Evolutionary conservation across 129 eudicot genomes (phyloP).

Genomic region (Scalesia atractyloides): DNA sequence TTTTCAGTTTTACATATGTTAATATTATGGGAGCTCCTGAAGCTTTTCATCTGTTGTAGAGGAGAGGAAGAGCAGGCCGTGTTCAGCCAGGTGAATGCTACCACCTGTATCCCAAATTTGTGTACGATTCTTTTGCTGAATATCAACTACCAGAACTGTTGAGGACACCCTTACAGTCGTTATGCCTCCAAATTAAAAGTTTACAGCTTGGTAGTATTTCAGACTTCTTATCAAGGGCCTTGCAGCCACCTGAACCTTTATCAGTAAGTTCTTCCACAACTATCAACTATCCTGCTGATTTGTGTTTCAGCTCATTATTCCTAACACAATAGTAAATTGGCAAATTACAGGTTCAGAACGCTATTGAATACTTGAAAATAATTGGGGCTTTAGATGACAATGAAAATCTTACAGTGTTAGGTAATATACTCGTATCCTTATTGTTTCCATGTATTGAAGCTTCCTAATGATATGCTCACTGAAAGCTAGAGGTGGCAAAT

Average conservation of each 20-base stretch:
- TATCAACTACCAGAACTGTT: conserved; percentile 94
- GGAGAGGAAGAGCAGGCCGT: conserved; percentile 99
- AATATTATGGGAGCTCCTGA: conserved; percentile 4
- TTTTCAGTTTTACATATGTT: background rate
- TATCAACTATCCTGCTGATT: background rate
- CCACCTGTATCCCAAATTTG: conserved; percentile 86
- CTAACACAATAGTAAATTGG: background rate
- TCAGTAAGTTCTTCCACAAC: conserved; percentile 58
- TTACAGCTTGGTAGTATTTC: conserved; percentile 89
- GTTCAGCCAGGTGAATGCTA: conserved; percentile 97
- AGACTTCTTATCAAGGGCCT: conserved; percentile 82
- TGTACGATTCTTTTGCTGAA: conserved; percentile 80
- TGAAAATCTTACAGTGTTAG: conserved; percentile 87
- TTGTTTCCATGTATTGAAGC: conserved; percentile 11
- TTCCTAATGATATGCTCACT: background rate
- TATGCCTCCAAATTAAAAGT: conserved; percentile 92
- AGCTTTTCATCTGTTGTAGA: conserved; percentile 39
- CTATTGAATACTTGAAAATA: conserved; percentile 76
- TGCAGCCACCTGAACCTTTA: conserved; percentile 91
- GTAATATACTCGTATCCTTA: conserved; percentile 32
- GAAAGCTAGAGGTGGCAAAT: background rate
- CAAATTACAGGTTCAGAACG: conserved; percentile 80
- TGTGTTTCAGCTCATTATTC: conserved; percentile 9
- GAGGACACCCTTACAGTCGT: conserved; percentile 94
- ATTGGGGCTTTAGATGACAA: conserved; percentile 95